Conservation (phyloP, 2,329 filamentous ascomycete genomes). For the Colletotrichum graminicola region DNA sequence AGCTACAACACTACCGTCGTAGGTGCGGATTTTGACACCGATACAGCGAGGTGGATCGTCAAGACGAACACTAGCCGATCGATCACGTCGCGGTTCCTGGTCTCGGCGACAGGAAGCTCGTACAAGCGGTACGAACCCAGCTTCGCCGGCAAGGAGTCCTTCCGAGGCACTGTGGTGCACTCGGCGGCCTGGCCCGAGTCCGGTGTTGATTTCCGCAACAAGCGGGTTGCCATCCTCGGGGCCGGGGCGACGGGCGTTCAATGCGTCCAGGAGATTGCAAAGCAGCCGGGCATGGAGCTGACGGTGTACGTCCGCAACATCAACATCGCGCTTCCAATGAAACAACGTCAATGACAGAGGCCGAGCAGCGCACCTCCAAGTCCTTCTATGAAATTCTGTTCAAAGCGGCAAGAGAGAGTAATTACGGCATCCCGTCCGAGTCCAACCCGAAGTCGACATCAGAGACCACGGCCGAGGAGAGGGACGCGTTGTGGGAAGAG, state of each 20-base stretch:
- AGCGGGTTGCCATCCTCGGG: constrained; percentile 49
- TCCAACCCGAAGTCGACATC: constrained; percentile 58
- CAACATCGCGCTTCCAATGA: constrained; percentile 70
- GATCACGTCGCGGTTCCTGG: constrained; percentile 57
- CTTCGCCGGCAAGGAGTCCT: constrained; percentile 51
- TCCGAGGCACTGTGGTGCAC: constrained; percentile 48
- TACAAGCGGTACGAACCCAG: constrained; percentile 56
- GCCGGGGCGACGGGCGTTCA: constrained; percentile 49
- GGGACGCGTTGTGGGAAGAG: constrained; percentile 57
- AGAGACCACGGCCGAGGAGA: constrained; percentile 55
- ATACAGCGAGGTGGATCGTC: constrained; percentile 57
- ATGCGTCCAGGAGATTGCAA: constrained; percentile 50
- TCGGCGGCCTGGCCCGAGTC: constrained; percentile 47
- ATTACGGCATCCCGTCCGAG: constrained; percentile 65
- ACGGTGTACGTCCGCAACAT: constrained; percentile 70
- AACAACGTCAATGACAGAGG: constrained; percentile 58
- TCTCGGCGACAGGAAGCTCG: constrained; percentile 61
- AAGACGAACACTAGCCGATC: constrained; percentile 54
- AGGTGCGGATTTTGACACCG: constrained; percentile 55
- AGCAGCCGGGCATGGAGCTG: constrained; percentile 49
- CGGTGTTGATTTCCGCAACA: constrained; percentile 43
- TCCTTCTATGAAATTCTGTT: constrained; percentile 56
- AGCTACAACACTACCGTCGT: constrained; percentile 59
- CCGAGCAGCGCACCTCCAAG: constrained; percentile 59
- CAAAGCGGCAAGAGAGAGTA: constrained; percentile 57